Evolutionary conservation across 441 rosid species (phyloP).

Genomic region (Pelargonium myrrhifolium): DNA sequence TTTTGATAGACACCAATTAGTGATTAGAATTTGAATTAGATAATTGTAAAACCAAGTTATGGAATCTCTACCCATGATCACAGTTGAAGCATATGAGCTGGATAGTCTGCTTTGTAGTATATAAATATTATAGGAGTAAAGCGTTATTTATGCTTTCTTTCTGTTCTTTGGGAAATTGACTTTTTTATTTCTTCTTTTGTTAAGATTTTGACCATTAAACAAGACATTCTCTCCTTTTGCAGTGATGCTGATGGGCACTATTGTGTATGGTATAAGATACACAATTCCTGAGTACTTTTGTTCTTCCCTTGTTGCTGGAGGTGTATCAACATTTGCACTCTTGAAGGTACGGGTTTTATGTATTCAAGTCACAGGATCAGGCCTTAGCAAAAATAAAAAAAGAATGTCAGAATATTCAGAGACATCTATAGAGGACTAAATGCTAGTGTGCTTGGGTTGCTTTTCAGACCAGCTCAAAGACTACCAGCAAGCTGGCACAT

Average conservation of each 20-base stretch:
- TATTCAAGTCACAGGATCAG: not conserved
- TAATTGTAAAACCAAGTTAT: no score
- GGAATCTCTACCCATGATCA: not conserved
- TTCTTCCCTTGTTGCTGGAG: conserved; percentile 86
- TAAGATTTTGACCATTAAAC: conserved; percentile 11
- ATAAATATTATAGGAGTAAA: no score
- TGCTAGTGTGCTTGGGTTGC: not conserved
- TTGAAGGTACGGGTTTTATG: conserved; percentile 47
- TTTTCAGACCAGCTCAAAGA: conserved; percentile 79
- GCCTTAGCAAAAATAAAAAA: not conserved
- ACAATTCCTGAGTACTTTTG: conserved; percentile 73
- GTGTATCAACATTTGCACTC: conserved; percentile 78
- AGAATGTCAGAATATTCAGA: not conserved
- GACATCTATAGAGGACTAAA: not conserved
- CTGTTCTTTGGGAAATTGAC: not conserved
- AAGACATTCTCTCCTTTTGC: conserved; percentile 19
- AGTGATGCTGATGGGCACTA: conserved; percentile 90
- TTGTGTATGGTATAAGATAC: conserved; percentile 80
- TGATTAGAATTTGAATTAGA: no score
- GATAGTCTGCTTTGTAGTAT: not conserved
- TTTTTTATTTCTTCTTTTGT: not conserved
- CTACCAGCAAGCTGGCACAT: conserved; percentile 83
- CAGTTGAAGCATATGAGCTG: not conserved
- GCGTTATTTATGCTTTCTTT: not conserved
- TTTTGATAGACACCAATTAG: no score